Evolutionary conservation across 176 grass and related monocot genomes (phyloP), one percentile per base, ranked within the genome.

Genomic region (Musa troglodytarum): DNA sequence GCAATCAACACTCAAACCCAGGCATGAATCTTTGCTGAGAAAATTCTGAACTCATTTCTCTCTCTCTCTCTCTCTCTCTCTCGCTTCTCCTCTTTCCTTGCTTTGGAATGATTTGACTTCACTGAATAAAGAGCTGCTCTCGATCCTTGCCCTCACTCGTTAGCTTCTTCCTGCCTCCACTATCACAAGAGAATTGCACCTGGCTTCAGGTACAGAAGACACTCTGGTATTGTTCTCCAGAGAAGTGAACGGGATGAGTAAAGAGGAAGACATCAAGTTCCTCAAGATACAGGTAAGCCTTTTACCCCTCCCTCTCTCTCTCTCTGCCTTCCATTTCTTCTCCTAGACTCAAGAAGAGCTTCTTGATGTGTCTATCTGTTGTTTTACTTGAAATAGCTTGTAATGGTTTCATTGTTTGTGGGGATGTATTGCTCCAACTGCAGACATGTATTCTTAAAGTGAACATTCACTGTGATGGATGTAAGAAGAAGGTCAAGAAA

Each of bases 401-500:
- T 77, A 10, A 63, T 51, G 34, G 49, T 53, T n/a, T 52, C 71
- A 77, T 7, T 58, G 34, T 43, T 43, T 43, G 34, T 3, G 34
- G 34, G 34, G 34, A 5, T 43, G 34, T 43, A 43, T 43, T 43
- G 34, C 51, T 59, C 53, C 50, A 62, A 71, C 25, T 55, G 0
- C 83, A 96, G 92, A 96, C 86, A 52, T 88, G 79, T 50, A 81
- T 96, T 51, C 61, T 96, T 53, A 96, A 88, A 67, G 92, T 96
- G 43, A 88, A 91, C 80, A 88, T 96, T 20, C 92, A 96, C 79
- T 96, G 92, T 51, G 88, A 96, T 68, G 92, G 92, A 9, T 96
- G 92, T 69, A 85, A 88, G 81, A 91, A 91, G 86, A 96, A 96
- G 79, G 88, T 96, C n/a, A 96, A 88, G 88, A 96, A 96, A 86